phyloP scores from a whole-genome alignment of 2,329 filamentous ascomycete species.

The Trichoderma cornu-damae region DNA sequence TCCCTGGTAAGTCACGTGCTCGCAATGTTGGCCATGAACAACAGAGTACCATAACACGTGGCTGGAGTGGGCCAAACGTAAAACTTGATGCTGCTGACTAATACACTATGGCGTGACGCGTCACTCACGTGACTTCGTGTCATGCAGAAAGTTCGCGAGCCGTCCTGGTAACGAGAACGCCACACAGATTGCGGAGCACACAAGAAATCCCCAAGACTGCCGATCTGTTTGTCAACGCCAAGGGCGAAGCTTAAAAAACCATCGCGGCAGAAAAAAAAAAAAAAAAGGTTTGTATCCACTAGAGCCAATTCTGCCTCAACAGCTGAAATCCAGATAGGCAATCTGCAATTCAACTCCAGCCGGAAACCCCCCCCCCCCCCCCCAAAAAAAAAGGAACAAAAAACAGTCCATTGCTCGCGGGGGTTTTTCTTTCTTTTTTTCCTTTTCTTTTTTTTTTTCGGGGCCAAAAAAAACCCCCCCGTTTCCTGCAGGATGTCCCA shows the following conservation, averaged over 20 bases:
- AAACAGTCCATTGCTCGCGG: constrained; percentile 15
- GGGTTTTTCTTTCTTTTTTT: too few relatives aligned
- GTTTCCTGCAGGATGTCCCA: constrained; percentile 12
- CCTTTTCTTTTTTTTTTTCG: constrained; percentile 1
- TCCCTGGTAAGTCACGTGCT: not conserved
- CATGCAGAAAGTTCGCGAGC: constrained; percentile 19
- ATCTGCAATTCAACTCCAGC: constrained; percentile 5
- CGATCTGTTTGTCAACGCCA: not conserved
- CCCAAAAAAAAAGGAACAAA: too few relatives aligned
- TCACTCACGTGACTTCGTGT: constrained; percentile 34
- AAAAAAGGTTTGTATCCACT: not conserved
- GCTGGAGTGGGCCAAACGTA: not conserved
- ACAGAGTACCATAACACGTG: not conserved
- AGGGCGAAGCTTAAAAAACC: not conserved
- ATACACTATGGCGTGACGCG: constrained; percentile 16
- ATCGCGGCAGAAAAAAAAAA: not conserved
- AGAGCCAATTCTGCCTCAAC: not conserved
- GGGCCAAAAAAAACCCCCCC: not conserved
- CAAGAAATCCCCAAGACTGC: not conserved
- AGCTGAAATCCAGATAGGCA: not conserved
- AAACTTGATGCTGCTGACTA: not conserved
- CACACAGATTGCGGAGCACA: not conserved
- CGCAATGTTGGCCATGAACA: not conserved
- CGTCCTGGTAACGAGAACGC: not conserved
- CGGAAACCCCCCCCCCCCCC: not conserved